Conservation (phyloP, 768 basidiomycete genomes). For the Daedalea quercina region DNA sequence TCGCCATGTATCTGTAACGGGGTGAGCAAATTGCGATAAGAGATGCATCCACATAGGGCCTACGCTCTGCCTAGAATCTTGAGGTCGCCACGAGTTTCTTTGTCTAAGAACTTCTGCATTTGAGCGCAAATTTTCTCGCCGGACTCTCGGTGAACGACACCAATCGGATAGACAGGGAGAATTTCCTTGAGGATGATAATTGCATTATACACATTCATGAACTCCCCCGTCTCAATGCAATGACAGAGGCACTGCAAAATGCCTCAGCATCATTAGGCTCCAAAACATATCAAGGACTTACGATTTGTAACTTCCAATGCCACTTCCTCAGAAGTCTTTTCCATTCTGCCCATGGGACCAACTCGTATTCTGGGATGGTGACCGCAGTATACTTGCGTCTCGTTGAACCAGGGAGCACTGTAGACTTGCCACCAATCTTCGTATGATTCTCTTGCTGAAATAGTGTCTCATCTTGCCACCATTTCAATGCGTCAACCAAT, state of each 20-base stretch:
- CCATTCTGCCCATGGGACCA: slow-evolving; percentile 68
- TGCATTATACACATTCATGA: slow-evolving; percentile 98
- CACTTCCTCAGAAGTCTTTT: slow-evolving; percentile 73
- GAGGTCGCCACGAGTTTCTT: slow-evolving; percentile 77
- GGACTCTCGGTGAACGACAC: slow-evolving; percentile 43
- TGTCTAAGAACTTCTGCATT: slow-evolving; percentile 62
- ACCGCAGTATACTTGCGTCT: slow-evolving; percentile 42
- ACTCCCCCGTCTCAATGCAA: slow-evolving; percentile 83
- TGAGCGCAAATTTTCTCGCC: slow-evolving; percentile 51
- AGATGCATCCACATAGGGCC: slow-evolving; percentile 21
- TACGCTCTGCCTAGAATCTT: slow-evolving; percentile 77
- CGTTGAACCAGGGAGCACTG: slow-evolving; percentile 67
- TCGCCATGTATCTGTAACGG: slow-evolving; percentile 55
- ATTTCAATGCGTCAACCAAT: slow-evolving; percentile 69
- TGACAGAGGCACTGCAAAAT: slow-evolving; percentile 59
- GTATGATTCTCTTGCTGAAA: slow-evolving; percentile 69
- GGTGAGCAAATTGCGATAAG: slow-evolving; percentile 1
- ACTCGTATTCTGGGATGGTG: slow-evolving; percentile 37
- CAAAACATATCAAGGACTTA: slow-evolving; percentile 25
- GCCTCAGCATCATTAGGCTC: neutral
- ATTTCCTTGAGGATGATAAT: slow-evolving; percentile 91
- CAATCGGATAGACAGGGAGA: slow-evolving; percentile 80
- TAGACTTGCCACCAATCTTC: slow-evolving; percentile 52
- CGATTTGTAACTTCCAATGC: slow-evolving; percentile 71
- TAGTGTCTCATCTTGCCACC: slow-evolving; percentile 70